A percentile compares a stretch with the other conserved stretches of the same genome.
phyloP scores from a whole-genome alignment of 495 filamentous ascomycete genomes.

The Staphylotrichum longicolle region DNA sequence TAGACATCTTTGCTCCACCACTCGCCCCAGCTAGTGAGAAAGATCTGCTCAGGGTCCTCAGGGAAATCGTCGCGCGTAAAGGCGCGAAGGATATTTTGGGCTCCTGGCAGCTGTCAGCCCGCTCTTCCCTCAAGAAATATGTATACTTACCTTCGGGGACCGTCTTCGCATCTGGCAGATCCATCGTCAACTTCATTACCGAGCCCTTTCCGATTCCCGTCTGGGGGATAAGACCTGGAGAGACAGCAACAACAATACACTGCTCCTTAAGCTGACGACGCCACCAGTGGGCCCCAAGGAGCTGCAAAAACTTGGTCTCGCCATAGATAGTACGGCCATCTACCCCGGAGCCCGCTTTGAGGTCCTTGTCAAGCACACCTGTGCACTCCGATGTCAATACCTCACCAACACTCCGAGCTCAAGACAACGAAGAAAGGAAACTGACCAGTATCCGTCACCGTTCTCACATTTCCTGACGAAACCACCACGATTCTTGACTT shows the following conservation, averaged over 20 bases:
- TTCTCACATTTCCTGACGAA: slow-evolving; percentile 39
- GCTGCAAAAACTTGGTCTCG: slow-evolving; percentile 44
- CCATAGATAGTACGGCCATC: slow-evolving; percentile 28
- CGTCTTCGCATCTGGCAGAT: slow-evolving; percentile 40
- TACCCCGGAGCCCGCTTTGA: slow-evolving; percentile 33
- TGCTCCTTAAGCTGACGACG: slow-evolving; percentile 41
- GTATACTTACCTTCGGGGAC: slow-evolving; percentile 35
- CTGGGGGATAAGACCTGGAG: slow-evolving; percentile 44
- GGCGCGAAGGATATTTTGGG: slow-evolving; percentile 39
- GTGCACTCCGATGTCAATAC: no score
- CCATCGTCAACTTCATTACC: slow-evolving; percentile 17
- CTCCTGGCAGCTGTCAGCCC: slow-evolving; percentile 29
- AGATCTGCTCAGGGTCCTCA: slow-evolving; percentile 46
- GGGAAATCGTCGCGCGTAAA: slow-evolving; percentile 45
- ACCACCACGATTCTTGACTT: slow-evolving; percentile 43
- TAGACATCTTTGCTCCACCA: slow-evolving; percentile 48
- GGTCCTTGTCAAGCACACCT: slow-evolving; percentile 32
- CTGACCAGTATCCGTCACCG: slow-evolving; percentile 29
- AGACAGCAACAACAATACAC: slow-evolving; percentile 44
- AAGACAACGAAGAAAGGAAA: not conserved
- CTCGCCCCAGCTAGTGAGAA: slow-evolving; percentile 50
- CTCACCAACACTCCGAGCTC: not conserved
- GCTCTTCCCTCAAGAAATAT: no score
- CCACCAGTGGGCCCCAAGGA: slow-evolving; percentile 50
- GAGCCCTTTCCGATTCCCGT: slow-evolving; percentile 34